These are phyloP conservation scores for Podospora sp. DNA, from an alignment of 495 filamentous ascomycete genomes.

Conservation along the genomic window DNA sequence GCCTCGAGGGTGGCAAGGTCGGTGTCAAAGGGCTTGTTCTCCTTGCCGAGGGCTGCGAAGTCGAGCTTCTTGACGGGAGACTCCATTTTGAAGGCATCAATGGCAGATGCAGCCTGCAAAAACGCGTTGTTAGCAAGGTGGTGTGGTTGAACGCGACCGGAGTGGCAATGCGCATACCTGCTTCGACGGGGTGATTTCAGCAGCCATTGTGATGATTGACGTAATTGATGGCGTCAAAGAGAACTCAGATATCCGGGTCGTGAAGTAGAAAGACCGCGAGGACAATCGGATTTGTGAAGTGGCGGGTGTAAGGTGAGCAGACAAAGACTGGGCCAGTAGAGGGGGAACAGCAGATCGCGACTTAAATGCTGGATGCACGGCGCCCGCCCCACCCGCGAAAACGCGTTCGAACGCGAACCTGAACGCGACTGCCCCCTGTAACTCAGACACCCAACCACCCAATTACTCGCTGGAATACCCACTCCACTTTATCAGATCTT, in stretches of 20 bases:
- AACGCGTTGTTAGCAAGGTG: constrained; percentile 23
- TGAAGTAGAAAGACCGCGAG: constrained; percentile 2
- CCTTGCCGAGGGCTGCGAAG: constrained; percentile 74
- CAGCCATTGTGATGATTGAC: constrained; percentile 57
- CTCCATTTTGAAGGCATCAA: constrained; percentile 91
- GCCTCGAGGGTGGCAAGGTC: constrained; percentile 58
- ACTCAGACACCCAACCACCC: constrained; percentile 17
- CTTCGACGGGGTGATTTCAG: constrained; percentile 82
- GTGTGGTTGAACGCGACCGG: constrained; percentile 20
- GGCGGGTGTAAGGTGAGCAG: constrained; percentile 5
- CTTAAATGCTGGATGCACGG: constrained; percentile 34
- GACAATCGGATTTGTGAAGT: constrained; percentile 15
- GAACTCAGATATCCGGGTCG: constrained; percentile 8
- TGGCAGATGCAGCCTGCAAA: constrained; percentile 76
- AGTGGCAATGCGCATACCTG: constrained; percentile 57
- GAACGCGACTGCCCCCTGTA: constrained; percentile 24
- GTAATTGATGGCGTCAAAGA: constrained; percentile 16
- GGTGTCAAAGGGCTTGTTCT: constrained; percentile 70
- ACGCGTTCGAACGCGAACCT: constrained; percentile 18
- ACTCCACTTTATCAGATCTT: constrained; percentile 20
- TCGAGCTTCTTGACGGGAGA: constrained; percentile 88
- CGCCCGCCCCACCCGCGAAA: constrained; percentile 26
- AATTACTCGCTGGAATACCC: constrained; percentile 20
- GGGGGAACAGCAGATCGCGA: constrained; percentile 21
- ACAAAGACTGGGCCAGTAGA: constrained; percentile 20